Conservation (phyloP, 2,329 filamentous ascomycete species). For the Trichoderma gracile region DNA sequence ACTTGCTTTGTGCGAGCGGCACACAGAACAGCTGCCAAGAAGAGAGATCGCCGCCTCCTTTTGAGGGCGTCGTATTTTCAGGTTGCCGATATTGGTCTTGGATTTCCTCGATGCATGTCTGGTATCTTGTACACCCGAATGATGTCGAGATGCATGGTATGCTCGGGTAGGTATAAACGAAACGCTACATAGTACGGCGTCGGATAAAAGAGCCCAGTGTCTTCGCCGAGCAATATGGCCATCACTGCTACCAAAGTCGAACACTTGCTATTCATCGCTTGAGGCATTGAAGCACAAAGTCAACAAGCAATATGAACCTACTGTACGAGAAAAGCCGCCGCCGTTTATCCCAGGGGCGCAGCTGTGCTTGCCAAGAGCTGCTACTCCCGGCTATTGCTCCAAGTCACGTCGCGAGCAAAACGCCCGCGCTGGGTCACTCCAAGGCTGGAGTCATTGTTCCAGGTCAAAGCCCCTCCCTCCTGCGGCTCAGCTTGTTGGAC, state of each 20-base stretch:
- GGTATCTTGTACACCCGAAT: neutral
- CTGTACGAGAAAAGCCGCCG: too few species aligned
- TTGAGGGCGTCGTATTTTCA: neutral
- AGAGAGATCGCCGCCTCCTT: conserved; percentile 8
- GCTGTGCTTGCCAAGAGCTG: conserved; percentile 18
- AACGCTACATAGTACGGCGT: too few species aligned
- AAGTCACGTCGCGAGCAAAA: neutral
- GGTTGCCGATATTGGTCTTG: neutral
- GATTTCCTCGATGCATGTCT: neutral
- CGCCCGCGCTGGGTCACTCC: neutral
- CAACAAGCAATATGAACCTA: too few species aligned
- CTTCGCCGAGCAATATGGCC: too few species aligned
- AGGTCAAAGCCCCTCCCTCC: neutral
- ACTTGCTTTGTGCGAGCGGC: neutral
- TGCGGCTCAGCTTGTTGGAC: neutral
- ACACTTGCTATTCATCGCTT: too few species aligned
- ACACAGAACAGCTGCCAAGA: neutral
- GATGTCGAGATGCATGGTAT: neutral
- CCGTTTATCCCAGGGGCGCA: neutral
- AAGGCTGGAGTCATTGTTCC: neutral
- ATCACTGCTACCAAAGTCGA: too few species aligned
- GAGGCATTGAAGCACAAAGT: too few species aligned
- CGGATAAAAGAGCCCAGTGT: too few species aligned
- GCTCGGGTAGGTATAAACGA: neutral
- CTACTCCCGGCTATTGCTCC: conserved; percentile 5